Base-by-base conservation (phyloP, 352 stramenopile genomes). In the Pelagophyceae sp. region DNA sequence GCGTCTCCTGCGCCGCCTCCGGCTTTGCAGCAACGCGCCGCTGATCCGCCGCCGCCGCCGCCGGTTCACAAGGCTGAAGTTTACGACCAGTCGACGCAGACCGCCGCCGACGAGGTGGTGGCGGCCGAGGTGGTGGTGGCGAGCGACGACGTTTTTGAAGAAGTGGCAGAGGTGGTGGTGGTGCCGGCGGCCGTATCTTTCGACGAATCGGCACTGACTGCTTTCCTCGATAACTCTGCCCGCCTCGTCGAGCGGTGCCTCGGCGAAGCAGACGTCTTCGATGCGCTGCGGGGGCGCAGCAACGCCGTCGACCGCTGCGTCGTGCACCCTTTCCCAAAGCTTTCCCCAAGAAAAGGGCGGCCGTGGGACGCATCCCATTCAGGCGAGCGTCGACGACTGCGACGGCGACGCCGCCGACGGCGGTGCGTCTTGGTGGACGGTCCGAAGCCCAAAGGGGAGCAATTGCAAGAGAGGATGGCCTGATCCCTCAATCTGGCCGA, bases 161-260 rank as follows among this genome's bases (percentile, higher is more conserved):
- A n/a, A n/a, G n/a, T n/a, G n/a, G n/a, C n/a, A n/a, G n/a, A n/a
- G 40, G 6, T 54, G 6, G 40, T 54, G 40, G 20, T 54, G 40
- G 40, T 20, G 6, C 20, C 40, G 6, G 6, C 20, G 6, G 40
- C 40, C 40, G 20, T 20, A 20, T 20, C 40, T 6, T 54, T 27
- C 50, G 50, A 61, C 50, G 50, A 61, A 27, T 27, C 17, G 50
- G 50, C 17, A 61, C 60, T 67, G 11, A 27, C 5, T 27, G 60
- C 60, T 31, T 35, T 67, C 60, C 25, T 67, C 60, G 31, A 11
- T 11, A 15, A 54, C 23, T 67, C 58, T 27, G 6, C 67, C 1
- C 33, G 67, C 20, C 67, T 74, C 35, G 67, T 74, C 33, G 67
- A 74, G 38, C 33, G 38, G 3, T 74, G 67, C 67, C 33, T 74